Conservation (phyloP, 2,329 filamentous ascomycete species). For the Ceratocystis albifundus region DNA sequence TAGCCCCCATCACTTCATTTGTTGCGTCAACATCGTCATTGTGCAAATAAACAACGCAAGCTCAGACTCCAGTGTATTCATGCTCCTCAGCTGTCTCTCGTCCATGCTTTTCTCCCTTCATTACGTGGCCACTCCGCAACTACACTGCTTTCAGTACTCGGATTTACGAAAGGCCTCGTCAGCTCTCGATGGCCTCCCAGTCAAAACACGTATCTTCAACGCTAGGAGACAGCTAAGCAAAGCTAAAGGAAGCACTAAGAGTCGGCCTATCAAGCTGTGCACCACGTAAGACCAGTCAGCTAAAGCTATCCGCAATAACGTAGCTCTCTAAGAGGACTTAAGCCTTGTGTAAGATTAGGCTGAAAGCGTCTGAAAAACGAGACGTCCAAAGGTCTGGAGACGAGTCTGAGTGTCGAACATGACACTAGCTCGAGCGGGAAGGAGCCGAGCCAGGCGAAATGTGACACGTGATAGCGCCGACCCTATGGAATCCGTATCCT, state of each 20-base stretch:
- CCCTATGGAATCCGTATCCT: no score
- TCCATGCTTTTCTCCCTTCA: background rate
- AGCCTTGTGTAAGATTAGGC: background rate
- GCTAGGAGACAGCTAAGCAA: background rate
- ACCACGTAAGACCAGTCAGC: background rate
- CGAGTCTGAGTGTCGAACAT: background rate
- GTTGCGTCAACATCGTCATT: background rate
- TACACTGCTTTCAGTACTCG: constrained; percentile 18
- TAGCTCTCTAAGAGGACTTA: background rate
- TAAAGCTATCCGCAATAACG: background rate
- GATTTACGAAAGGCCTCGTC: constrained; percentile 15
- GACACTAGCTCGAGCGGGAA: no score
- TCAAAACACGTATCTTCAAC: background rate
- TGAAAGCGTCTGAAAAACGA: background rate
- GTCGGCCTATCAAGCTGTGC: background rate
- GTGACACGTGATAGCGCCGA: no score
- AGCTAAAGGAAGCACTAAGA: background rate
- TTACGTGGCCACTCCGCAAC: constrained; percentile 12
- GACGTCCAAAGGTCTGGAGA: background rate
- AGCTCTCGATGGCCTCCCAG: background rate
- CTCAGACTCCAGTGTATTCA: background rate
- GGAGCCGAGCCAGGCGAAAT: no score
- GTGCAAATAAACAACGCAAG: background rate
- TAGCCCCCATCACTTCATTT: background rate
- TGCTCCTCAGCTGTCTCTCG: background rate